Percentiles rank a stretch among this genome's conserved stretches.
phyloP scores from a whole-genome alignment of 768 basidiomycete species.

The Clitopilus hobsonii region DNA sequence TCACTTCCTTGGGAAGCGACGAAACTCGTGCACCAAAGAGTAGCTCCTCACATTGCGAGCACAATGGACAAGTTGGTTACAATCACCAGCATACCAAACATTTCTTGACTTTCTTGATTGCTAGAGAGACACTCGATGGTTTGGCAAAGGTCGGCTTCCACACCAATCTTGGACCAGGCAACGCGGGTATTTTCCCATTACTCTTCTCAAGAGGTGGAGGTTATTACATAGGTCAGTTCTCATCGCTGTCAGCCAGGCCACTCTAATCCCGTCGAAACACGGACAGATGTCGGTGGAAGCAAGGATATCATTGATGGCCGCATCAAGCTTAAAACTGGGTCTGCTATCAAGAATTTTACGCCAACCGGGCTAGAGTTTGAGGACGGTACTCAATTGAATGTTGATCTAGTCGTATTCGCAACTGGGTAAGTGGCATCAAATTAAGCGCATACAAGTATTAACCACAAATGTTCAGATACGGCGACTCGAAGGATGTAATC shows the following conservation, averaged over 20 bases:
- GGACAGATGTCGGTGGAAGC: slow-evolving; percentile 52
- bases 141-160: slow-evolving; percentile 31
- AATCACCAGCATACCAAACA: not conserved
- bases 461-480: slow-evolving; percentile 32
- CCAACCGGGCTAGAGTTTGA: slow-evolving; percentile 41
- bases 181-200: slow-evolving; percentile 26
- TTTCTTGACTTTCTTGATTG: not conserved
- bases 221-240: slow-evolving; percentile 29
- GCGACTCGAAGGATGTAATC: slow-evolving; percentile 35
- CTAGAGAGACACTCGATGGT: slow-evolving; percentile 32
- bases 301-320: slow-evolving; percentile 62
- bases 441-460: not conserved
- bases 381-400: slow-evolving; percentile 39
- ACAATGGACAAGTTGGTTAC: slow-evolving; percentile 11
- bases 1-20: slow-evolving; percentile 8
- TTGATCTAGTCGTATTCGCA: slow-evolving; percentile 56
- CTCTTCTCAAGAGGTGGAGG: slow-evolving; percentile 29
- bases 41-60: slow-evolving; percentile 8
- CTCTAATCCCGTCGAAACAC: not conserved
- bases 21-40: slow-evolving; percentile 8
- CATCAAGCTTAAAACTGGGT: slow-evolving; percentile 67
- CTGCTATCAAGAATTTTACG: slow-evolving; percentile 40
- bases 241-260: too few species aligned
- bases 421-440: slow-evolving; percentile 38
- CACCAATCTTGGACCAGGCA: slow-evolving; percentile 31